Base-by-base conservation (phyloP, 805 yeast species). In the Nakazawaea siamensis region DNA sequence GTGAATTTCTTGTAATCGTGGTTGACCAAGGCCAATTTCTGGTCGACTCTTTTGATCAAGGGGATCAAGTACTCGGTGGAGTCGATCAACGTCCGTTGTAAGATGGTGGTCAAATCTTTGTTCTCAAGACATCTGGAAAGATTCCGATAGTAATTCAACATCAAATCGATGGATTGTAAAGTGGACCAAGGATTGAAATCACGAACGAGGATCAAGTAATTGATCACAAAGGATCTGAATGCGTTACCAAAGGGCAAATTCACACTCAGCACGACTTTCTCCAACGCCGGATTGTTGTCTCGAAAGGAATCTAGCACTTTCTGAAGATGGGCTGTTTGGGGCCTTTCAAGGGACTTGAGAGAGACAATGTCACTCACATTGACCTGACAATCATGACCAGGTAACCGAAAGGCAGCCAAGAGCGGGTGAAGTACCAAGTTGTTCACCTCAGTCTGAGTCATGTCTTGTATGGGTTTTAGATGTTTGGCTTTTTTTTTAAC, bases 181-280 rank as follows among this genome's bases (percentile, higher is more conserved):
- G 61, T 38, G 1, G 81, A 74, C 70, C 72, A 64, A 0, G 82
- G 77, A 43, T 76, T 68, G 31, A 76, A 42, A 45, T 73, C 74
- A 35, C 70, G 56, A 18, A 68, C 54, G 21, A 66, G 57, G 21
- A 51, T 46, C 10, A 76, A 46, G 44, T 69, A 76, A 14, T 64
- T 55, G 1, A 50, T 46, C 0, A 73, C 49, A 9, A 70, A 45
- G 8, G 55, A 57, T 32, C 66, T 69, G 43, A 76, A 70, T 0
- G 74, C 66, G 16, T 24, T 25, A 5, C 40, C 40, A 15, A 32
- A 37, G 6, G 33, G 35, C 3, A 32, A 24, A 21, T 37, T 29
- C 21, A 21, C 37, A 11, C 23, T 29, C 4, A 34, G 38, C 19
- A 57, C 58, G 16, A 60, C 39, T 5, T 46, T 24, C 4, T 31